Conservation (phyloP, 495 filamentous ascomycete genomes). For the Penicillium psychrofluorescens region DNA sequence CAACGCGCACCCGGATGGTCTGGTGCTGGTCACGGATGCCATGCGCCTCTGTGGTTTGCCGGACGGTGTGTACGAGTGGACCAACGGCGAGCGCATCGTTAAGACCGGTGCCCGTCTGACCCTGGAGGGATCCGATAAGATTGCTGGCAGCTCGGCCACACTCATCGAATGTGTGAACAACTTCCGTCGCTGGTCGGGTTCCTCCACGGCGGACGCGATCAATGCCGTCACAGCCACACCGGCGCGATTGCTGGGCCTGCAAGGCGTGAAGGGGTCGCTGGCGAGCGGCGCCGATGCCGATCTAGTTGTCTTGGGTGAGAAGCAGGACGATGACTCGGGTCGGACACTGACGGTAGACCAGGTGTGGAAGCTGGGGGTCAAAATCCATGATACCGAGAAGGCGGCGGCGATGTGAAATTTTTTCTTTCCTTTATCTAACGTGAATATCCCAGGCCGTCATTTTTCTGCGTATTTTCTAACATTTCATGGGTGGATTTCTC, state of each 20-base stretch:
- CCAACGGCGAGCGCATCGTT: slow-evolving; percentile 62
- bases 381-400: slow-evolving; percentile 35
- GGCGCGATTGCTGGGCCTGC: slow-evolving; percentile 62
- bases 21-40: slow-evolving; percentile 55
- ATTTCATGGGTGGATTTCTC: neutral
- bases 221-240: slow-evolving; percentile 66
- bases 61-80: slow-evolving; percentile 74
- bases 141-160: slow-evolving; percentile 64
- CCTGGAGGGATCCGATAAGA: slow-evolving; percentile 61
- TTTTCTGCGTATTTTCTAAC: neutral
- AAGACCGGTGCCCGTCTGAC: slow-evolving; percentile 63
- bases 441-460: neutral
- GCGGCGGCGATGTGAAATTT: slow-evolving; percentile 1
- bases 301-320: slow-evolving; percentile 61
- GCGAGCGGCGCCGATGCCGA: slow-evolving; percentile 71
- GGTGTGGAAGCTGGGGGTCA: slow-evolving; percentile 72
- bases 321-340: slow-evolving; percentile 33
- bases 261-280: slow-evolving; percentile 59
- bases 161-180: slow-evolving; percentile 77
- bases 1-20: slow-evolving; percentile 45
- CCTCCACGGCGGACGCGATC: slow-evolving; percentile 56
- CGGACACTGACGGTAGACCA: slow-evolving; percentile 53
- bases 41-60: slow-evolving; percentile 59
- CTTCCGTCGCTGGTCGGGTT: slow-evolving; percentile 64
- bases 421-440: neutral